Base-by-base conservation (phyloP, 768 basidiomycete genomes). In the Pulveroboletus sp. region DNA sequence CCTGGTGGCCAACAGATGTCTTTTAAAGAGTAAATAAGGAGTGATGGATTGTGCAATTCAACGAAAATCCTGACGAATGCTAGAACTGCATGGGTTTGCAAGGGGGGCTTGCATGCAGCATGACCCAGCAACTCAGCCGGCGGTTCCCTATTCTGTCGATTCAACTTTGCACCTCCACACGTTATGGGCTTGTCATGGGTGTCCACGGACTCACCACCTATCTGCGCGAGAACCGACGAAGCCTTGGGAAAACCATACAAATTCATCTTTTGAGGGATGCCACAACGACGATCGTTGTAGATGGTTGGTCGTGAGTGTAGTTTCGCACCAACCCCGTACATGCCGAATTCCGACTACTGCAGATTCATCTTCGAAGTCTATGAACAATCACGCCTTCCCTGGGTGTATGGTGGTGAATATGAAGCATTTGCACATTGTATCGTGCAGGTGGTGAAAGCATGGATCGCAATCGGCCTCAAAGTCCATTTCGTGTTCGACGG, bases 371-470 rank as follows among this genome's bases (percentile, higher is more conserved):
- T 83, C 62, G 76, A 79, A 54, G 49, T 91, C 19, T 75, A 86
- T 51, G 68, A 76, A 24, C 73, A 74, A 46, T 82, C 83, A 2
- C 73, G 70, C 48, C 70, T 89, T 40, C 82, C 87, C 6, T 92
- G 89, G 90, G 86, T 88, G 1, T 93, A 89, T 59, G 90, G 90
- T 6, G 90, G 90, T 12, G 89, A 93, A 67, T 89, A 89, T 56
- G 60, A 65, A 2, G 74, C 74, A 45, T 85, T 89, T 53, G 64
- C 68, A 8, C 58, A 63, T n/a, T 65, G 78, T 16, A 73, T 86
- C 4, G 64, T 61, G 37, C 65, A 56, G 40, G 76, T 83, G 14
- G 79, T 86, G 12, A 63, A 75, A 50, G 81, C 84, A 12, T 91
- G 88, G 90, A 73, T 85, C 38, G 68, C 71, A 22, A 71, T 88